Conservation (phyloP, 1,139 yeast species). For the Zygosaccharomyces pseudobailii region DNA sequence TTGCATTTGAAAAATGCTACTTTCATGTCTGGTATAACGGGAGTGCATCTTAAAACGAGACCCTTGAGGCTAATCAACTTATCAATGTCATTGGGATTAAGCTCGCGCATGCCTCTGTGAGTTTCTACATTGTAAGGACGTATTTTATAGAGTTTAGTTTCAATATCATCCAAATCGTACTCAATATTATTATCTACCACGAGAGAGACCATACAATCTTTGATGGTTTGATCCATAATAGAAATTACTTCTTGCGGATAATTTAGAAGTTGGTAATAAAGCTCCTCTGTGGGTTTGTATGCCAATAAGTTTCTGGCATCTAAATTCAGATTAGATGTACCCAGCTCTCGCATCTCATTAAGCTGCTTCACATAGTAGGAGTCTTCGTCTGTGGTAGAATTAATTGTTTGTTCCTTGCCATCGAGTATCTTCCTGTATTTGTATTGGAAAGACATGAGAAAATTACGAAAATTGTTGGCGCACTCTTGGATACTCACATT, state of each 20-base stretch:
- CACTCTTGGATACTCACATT: constrained; percentile 90
- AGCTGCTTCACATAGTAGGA: constrained; percentile 69
- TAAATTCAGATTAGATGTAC: constrained; percentile 75
- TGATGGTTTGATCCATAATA: constrained; percentile 93
- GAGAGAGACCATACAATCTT: constrained; percentile 81
- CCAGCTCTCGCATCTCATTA: constrained; percentile 69
- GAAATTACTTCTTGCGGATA: constrained; percentile 98
- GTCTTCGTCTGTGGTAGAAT: constrained; percentile 62
- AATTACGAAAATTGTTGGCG: constrained; percentile 71
- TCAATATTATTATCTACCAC: constrained; percentile 53
- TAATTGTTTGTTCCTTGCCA: constrained; percentile 38
- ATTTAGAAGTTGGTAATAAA: constrained; percentile 79
- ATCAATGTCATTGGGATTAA: constrained; percentile 94
- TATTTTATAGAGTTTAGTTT: constrained; percentile 75
- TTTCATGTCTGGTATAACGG: constrained; percentile 96
- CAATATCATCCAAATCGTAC: constrained; percentile 51
- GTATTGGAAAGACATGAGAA: constrained; percentile 75
- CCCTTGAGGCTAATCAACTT: constrained; percentile 90
- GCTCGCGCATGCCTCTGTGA: constrained; percentile 82
- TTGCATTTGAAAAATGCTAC: constrained; percentile 94
- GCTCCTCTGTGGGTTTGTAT: constrained; percentile 68
- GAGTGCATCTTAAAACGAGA: constrained; percentile 78
- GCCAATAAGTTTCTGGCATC: constrained; percentile 79
- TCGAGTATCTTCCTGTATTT: constrained; percentile 66
- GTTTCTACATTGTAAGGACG: constrained; percentile 78